Conservation (phyloP, 2,329 filamentous ascomycete species). For the Albophoma yamanashiensis region DNA sequence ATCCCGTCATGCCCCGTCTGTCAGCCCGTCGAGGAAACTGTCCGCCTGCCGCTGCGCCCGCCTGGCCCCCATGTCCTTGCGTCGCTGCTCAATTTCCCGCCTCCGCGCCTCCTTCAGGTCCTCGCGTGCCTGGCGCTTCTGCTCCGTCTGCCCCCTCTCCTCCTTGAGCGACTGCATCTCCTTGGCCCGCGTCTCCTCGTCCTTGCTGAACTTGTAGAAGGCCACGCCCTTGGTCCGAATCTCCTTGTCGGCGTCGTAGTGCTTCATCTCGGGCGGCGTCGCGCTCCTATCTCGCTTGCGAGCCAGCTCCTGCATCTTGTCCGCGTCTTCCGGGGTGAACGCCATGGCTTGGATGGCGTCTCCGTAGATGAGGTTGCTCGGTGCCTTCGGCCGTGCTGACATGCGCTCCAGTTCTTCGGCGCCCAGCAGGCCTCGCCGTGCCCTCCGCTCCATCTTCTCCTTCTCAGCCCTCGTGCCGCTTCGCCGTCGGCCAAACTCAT, state of each 20-base stretch:
- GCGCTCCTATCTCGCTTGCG: constrained; percentile 65
- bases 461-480: constrained; percentile 61
- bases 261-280: constrained; percentile 68
- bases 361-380: constrained; percentile 68
- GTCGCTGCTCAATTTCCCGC: constrained; percentile 52
- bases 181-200: constrained; percentile 50
- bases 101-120: constrained; percentile 47
- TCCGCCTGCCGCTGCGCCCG: constrained; percentile 60
- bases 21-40: constrained; percentile 55
- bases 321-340: constrained; percentile 64
- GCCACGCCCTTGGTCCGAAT: constrained; percentile 80
- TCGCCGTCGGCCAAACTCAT: constrained; percentile 84
- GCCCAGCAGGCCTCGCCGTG: constrained; percentile 37
- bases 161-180: constrained; percentile 69
- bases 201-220: constrained; percentile 81
- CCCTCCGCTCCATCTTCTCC: constrained; percentile 47
- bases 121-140: constrained; percentile 42
- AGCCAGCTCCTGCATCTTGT: constrained; percentile 70
- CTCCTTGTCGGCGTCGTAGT: constrained; percentile 81
- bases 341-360: constrained; percentile 76
- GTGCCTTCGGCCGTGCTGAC: constrained; percentile 56
- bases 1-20: constrained; percentile 2
- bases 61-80: constrained; percentile 48
- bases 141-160: constrained; percentile 59
- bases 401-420: constrained; percentile 56